Percentiles rank a stretch among this genome's conserved stretches.
phyloP scores from a whole-genome alignment of 192 early-diverging fungal genomes.

The Geranomyces variabilis region DNA sequence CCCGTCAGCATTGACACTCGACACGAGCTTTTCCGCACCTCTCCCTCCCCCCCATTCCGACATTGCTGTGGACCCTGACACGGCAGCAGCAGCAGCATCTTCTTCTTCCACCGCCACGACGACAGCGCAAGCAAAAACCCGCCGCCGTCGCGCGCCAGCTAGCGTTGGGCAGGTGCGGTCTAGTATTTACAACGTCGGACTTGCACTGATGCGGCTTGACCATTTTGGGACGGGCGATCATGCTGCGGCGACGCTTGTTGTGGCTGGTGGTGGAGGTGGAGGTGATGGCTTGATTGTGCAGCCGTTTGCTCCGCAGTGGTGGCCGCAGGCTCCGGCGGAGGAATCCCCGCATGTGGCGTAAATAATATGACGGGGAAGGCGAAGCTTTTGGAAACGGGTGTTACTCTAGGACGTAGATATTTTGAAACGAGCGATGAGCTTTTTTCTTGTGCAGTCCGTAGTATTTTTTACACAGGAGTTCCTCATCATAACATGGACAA shows the following conservation, averaged over 20 bases:
- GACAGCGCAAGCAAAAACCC: slow-evolving; percentile 13
- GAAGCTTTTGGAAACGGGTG: too few relatives aligned
- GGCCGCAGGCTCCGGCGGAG: slow-evolving; percentile 28
- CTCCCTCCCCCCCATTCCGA: slow-evolving; percentile 34
- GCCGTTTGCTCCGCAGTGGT: slow-evolving; percentile 40
- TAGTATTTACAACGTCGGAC: slow-evolving; percentile 75
- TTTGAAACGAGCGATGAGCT: too few relatives aligned
- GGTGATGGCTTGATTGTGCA: slow-evolving; percentile 23
- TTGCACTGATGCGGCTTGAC: slow-evolving; percentile 87
- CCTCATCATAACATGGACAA: too few relatives aligned
- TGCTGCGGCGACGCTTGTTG: background rate
- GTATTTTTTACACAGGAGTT: too few relatives aligned
- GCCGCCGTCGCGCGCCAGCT: slow-evolving; percentile 5
- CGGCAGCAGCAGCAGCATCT: slow-evolving; percentile 8
- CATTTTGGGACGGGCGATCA: slow-evolving; percentile 30
- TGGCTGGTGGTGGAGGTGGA: too few relatives aligned
- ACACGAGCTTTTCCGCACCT: slow-evolving; percentile 18
- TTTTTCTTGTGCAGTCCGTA: too few relatives aligned
- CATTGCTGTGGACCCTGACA: background rate
- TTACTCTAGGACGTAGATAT: too few relatives aligned
- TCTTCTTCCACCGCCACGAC: too few relatives aligned
- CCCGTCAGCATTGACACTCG: slow-evolving; percentile 37
- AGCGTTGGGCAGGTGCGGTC: slow-evolving; percentile 69
- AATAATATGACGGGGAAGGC: too few relatives aligned
- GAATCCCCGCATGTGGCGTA: background rate